These are phyloP conservation scores for Sonneratia alba DNA, from an alignment of 345 rosid species.

Conservation along the genomic window DNA sequence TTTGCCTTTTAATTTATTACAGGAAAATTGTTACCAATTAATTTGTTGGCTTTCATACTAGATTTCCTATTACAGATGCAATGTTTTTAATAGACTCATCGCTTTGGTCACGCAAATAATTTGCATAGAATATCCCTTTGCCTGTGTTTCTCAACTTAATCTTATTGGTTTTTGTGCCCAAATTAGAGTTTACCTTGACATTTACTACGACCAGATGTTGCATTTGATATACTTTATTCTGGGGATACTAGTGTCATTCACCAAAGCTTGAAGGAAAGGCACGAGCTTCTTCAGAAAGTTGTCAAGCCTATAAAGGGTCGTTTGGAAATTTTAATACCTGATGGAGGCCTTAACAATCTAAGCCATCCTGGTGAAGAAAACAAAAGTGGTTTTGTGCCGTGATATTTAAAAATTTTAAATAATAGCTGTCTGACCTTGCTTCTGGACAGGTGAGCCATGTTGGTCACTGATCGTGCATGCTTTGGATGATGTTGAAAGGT, in stretches of 20 bases:
- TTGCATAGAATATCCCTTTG: neutral
- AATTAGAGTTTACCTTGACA: slow-evolving; percentile 34
- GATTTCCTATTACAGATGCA: neutral
- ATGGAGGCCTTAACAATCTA: slow-evolving; percentile 58
- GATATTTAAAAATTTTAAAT: neutral
- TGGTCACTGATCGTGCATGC: slow-evolving; percentile 55
- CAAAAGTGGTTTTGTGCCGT: neutral
- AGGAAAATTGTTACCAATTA: neutral
- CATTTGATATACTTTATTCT: slow-evolving; percentile 86
- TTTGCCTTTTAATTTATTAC: too few relatives aligned
- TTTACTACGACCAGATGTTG: slow-evolving; percentile 52
- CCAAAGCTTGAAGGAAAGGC: slow-evolving; percentile 86
- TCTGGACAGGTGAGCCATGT: slow-evolving; percentile 66
- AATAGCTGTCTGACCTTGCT: neutral
- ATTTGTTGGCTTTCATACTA: neutral
- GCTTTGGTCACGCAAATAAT: neutral
- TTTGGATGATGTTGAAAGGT: slow-evolving; percentile 62
- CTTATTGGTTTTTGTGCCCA: neutral
- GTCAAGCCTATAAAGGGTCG: slow-evolving; percentile 79
- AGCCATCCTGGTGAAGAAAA: slow-evolving; percentile 39
- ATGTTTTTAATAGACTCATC: neutral
- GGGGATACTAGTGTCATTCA: slow-evolving; percentile 96
- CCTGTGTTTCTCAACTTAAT: neutral
- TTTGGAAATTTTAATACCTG: slow-evolving; percentile 75
- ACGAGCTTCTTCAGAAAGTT: slow-evolving; percentile 58